Base-by-base conservation (phyloP, 768 basidiomycete genomes). In the Mycena crocata region DNA sequence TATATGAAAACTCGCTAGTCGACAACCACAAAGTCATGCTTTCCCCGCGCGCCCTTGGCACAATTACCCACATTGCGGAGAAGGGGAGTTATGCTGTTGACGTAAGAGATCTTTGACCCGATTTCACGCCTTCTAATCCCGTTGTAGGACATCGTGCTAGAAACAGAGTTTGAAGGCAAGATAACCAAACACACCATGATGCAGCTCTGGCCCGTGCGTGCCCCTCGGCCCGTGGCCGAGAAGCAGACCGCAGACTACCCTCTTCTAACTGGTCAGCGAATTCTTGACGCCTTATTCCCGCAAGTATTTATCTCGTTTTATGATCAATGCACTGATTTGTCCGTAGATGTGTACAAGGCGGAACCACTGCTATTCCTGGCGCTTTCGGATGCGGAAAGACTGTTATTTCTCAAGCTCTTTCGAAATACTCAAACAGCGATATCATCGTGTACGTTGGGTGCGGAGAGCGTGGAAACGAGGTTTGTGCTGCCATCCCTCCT, bases 401-500 rank as follows among this genome's bases (percentile, higher is more conserved):
- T 31, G 98, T 99, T 74, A 99, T 99, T 74, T 98, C 96, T 30
- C 94, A 98, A 82, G 97, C 97, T 23, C 83, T 99, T 70, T 98
- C 97, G 64, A 99, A 99, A 79, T 99, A 89, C 81, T 99, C 98
- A 30, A 99, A 99, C 84, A 98, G 96, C 72, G 97, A 99, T 78
- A 98, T 99, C 74, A 98, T 99, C 77, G 90, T 99, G 72, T 99
- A 99, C 76, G 98, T 99, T 72, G 98, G 98, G 28, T 99, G 98
- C 77, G 98, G 97, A 67, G 98, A 99, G 80, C 94, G 98, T 72
- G 97, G 97, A 74, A 99, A 99, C 75, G 95, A 98, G 87, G 93
- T 90, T 63, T 54, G 83, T 73, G 50, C 42, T 21, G 15, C 46
- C 17, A 26, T 10, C 49, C 26, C 61, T 17, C 28, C 35, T 39